Base-by-base conservation (phyloP, 441 rosid genomes). In the Monsonia emarginata region DNA sequence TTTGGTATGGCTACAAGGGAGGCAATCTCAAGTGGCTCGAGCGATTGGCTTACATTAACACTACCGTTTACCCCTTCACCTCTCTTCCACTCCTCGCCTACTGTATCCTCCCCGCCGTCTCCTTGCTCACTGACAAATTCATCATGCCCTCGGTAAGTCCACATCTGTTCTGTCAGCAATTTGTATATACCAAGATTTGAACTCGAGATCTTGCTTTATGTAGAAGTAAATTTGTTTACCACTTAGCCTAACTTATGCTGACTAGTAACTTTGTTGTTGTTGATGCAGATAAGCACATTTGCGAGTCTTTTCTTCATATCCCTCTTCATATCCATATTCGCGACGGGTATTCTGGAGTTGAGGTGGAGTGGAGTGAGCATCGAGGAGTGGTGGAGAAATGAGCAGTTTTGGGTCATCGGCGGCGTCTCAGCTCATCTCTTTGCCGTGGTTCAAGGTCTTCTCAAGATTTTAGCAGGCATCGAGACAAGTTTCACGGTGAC, bases 381-480 rank as follows among this genome's bases (percentile, higher is more conserved):
- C 19, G 99, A 91, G 21, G 99, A 95, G 69, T 91, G 99, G 99
- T 95, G 99, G 99, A 89, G 99, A 75, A 95, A 95, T 66, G 96
- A 95, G 68, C 99, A 95, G 75, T 95, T 94, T 76, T 95, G 99
- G 98, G 98, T 95, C 27, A 91, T 94, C 44, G 99, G 99, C 70
- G 99, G 99, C 18, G 99, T 94, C 32, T 94, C 99, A 0, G 81
- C 99, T 40, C 99, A 91, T 75, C 85, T 89, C 1, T 91, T 94
- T 69, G 99, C 99, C 0, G 96, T 95, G 61, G 83, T 91, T 86
- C 99, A 91, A 77, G 99, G 97, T 76, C 69, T 94, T 69, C 91
- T 94, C 36, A 94, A 91, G 77, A 97, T 94, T 40, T 85, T 91
- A 16, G 97, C 97, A 10, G 97, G 99, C 44, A 89, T 94, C 5